A percentile compares a stretch with the other conserved stretches of the same genome.
Conservation (phyloP, 805 yeast genomes). For the Hanseniaspora mollemarum region DNA sequence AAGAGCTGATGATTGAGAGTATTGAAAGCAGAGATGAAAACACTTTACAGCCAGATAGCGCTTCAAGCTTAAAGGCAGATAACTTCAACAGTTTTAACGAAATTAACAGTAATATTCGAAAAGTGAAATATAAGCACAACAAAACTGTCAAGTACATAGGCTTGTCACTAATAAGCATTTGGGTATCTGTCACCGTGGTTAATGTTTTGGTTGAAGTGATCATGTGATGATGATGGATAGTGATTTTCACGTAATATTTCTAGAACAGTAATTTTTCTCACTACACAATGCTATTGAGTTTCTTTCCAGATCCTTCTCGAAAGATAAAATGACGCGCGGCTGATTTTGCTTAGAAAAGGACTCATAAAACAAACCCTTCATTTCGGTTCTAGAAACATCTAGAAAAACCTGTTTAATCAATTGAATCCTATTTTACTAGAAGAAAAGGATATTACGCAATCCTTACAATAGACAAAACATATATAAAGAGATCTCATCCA, state of each 20-base stretch:
- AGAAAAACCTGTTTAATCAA: neutral
- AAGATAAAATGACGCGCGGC: no score
- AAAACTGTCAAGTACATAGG: constrained; percentile 19
- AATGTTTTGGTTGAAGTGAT: constrained; percentile 24
- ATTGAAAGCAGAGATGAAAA: neutral
- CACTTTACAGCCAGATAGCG: neutral
- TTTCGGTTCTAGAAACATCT: neutral
- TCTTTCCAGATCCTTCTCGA: no score
- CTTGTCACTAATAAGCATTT: constrained; percentile 22
- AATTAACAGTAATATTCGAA: no score
- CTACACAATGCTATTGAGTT: no score
- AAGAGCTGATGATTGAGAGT: neutral
- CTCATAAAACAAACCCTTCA: no score
- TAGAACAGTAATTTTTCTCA: no score
- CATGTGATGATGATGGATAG: neutral
- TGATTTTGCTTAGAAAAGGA: no score
- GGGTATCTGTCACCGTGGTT: constrained; percentile 24
- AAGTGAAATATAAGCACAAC: neutral
- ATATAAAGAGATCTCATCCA: no score
- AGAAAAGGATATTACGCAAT: no score
- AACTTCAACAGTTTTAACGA: neutral
- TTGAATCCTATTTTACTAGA: no score
- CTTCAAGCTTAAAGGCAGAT: neutral
- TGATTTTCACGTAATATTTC: neutral
- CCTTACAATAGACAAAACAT: no score